phyloP scores from a whole-genome alignment of 768 basidiomycete genomes.

The Boletus rex-veris region DNA sequence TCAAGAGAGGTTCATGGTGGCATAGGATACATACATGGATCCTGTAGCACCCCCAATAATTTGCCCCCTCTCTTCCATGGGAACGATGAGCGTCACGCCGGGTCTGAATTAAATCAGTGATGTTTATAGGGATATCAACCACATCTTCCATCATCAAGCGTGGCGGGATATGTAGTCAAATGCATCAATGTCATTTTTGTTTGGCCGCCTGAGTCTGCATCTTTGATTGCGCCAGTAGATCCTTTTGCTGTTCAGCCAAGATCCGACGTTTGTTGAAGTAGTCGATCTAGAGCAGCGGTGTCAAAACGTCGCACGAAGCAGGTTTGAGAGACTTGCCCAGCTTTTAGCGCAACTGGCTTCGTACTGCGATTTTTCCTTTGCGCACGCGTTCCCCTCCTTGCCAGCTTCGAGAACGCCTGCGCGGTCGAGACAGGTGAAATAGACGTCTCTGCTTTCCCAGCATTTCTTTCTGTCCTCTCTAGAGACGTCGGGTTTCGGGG shows the following conservation, averaged over 20 bases:
- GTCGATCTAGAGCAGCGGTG: conserved; percentile 57
- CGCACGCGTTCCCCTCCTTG: conserved; percentile 62
- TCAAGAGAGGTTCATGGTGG: no score
- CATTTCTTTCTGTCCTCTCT: conserved; percentile 74
- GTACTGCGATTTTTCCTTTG: conserved; percentile 54
- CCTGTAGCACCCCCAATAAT: no score
- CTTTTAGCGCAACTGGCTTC: conserved; percentile 78
- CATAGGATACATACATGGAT: no score
- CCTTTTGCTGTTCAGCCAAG: conserved; percentile 76
- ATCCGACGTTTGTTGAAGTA: conserved; percentile 93
- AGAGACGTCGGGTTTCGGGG: conserved; percentile 39
- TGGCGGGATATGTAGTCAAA: no score
- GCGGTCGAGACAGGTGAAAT: conserved; percentile 80
- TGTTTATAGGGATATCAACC: no score
- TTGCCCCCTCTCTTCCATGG: no score
- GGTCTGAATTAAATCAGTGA: no score
- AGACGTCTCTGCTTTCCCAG: conserved; percentile 82
- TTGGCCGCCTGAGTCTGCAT: conserved; percentile 26
- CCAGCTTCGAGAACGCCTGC: conserved; percentile 69
- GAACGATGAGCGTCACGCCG: no score
- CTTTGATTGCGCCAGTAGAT: conserved; percentile 40
- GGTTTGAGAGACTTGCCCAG: conserved; percentile 59
- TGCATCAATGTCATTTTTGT: conserved; percentile 2
- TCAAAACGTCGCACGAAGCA: no score
- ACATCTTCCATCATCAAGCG: no score